Conservation (phyloP, 2,329 filamentous ascomycete genomes). For the Diaporthe velutina region DNA sequence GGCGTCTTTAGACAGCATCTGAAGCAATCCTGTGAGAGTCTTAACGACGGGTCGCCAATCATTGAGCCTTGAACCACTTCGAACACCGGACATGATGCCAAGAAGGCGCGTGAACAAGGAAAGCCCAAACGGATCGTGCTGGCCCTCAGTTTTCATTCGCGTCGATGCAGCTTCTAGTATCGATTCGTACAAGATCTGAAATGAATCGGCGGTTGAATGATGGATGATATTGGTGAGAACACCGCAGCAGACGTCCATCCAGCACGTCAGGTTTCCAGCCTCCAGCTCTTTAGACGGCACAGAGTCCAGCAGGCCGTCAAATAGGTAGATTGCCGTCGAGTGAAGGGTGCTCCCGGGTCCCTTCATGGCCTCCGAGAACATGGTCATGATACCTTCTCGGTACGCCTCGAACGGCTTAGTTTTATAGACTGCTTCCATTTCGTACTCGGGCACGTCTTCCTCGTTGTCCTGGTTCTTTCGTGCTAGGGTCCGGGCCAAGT, state of each 20-base stretch:
- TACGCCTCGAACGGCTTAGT: constrained; percentile 76
- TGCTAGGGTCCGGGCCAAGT: constrained; percentile 43
- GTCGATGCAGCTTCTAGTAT: constrained; percentile 65
- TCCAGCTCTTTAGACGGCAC: constrained; percentile 65
- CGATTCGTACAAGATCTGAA: constrained; percentile 74
- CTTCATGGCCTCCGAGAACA: constrained; percentile 87
- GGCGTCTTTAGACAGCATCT: constrained; percentile 56
- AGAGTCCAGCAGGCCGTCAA: constrained; percentile 63
- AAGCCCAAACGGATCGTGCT: constrained; percentile 54
- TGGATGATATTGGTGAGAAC: constrained; percentile 87
- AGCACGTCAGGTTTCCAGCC: constrained; percentile 61
- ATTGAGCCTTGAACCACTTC: constrained; percentile 80
- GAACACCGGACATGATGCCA: constrained; percentile 80
- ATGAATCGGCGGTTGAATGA: constrained; percentile 80
- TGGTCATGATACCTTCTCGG: constrained; percentile 88
- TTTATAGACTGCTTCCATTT: constrained; percentile 51
- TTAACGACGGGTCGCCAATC: constrained; percentile 78
- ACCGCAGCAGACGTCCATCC: constrained; percentile 78
- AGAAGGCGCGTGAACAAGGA: constrained; percentile 70
- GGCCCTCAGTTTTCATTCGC: constrained; percentile 51
- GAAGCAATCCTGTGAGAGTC: constrained; percentile 66
- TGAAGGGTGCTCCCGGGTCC: constrained; percentile 71
- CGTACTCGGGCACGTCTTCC: constrained; percentile 28
- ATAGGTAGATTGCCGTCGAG: constrained; percentile 68
- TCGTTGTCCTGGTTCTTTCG: constrained; percentile 5